Evolutionary conservation across 192 early-diverging fungal species (phyloP).

Genomic region (Lobulomyces angularis): DNA sequence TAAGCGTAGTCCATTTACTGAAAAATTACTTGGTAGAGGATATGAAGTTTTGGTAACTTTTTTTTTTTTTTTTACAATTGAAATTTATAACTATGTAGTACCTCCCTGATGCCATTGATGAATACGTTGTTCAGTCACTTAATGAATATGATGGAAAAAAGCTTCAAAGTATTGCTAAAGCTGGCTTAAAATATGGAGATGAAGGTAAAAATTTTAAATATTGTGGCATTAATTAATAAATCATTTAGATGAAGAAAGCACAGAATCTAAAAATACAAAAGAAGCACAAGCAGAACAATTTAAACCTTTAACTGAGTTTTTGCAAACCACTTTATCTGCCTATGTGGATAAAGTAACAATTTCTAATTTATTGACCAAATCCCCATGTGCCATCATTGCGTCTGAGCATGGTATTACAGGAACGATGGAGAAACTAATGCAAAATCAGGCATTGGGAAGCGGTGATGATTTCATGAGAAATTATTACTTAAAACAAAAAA

Average conservation of each 20-base stretch:
- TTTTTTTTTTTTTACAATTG: conserved; percentile 51
- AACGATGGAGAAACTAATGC: conserved; percentile 32
- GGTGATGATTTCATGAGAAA: conserved; percentile 21
- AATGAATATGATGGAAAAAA: conserved; percentile 57
- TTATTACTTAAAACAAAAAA: conserved; percentile 22
- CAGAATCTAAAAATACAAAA: conserved; percentile 10
- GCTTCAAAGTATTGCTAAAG: conserved; percentile 48
- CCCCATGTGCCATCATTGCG: conserved; percentile 58
- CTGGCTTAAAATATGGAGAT: conserved; percentile 38
- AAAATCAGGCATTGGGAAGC: conserved; percentile 22
- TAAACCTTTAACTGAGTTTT: conserved; percentile 31
- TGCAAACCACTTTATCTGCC: conserved; percentile 17
- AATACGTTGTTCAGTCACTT: conserved; percentile 29
- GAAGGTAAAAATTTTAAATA: conserved; percentile 24
- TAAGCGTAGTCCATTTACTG: conserved; percentile 79
- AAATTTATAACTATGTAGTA: conserved; percentile 69
- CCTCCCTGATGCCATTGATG: conserved; percentile 47
- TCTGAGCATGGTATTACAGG: conserved; percentile 24
- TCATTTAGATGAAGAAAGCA: conserved; percentile 18
- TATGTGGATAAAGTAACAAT: conserved; percentile 40
- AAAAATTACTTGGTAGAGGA: conserved; percentile 73
- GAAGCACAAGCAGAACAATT: conserved; percentile 21
- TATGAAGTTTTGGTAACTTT: conserved; percentile 72
- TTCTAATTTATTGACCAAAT: conserved; percentile 65
- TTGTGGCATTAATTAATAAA: neutral